Conservation (phyloP, 2,329 filamentous ascomycete genomes). For the Arachnomyces sp. region DNA sequence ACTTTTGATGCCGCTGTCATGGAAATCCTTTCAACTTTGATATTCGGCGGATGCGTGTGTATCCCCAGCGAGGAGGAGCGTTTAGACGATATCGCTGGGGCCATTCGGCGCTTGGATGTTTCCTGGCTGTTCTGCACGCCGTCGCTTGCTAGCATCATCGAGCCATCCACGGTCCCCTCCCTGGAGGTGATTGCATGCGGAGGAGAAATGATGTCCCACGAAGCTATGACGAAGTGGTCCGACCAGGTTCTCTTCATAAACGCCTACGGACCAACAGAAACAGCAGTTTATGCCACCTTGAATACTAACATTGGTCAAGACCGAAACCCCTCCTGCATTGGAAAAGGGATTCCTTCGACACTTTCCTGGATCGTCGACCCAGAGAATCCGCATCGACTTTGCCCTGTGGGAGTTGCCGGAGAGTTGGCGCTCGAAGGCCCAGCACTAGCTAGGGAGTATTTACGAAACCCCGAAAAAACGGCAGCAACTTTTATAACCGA, state of each 20-base stretch:
- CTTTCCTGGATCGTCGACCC: constrained; percentile 10
- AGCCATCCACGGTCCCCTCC: constrained; percentile 31
- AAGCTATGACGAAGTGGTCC: constrained; percentile 64
- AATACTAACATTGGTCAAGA: constrained; percentile 8
- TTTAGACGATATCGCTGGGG: constrained; percentile 41
- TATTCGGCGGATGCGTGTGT: constrained; percentile 41
- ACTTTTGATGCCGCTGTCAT: constrained; percentile 88
- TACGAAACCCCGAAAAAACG: constrained; percentile 9
- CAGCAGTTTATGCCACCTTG: constrained; percentile 5
- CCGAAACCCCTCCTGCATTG: constrained; percentile 9
- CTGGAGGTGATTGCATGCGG: constrained; percentile 38
- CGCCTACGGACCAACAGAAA: constrained; percentile 31
- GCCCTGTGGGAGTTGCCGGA: constrained; percentile 9
- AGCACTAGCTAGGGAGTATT: constrained; percentile 9
- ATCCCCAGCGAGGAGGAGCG: constrained; percentile 41
- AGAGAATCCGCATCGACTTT: constrained; percentile 8
- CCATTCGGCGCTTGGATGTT: constrained; percentile 43
- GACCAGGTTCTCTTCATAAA: constrained; percentile 31
- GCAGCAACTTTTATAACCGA: constrained; percentile 9
- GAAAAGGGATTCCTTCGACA: constrained; percentile 5
- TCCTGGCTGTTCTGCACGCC: constrained; percentile 42
- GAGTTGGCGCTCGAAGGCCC: constrained; percentile 11
- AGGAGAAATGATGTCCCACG: constrained; percentile 59
- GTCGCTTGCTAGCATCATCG: constrained; percentile 34
- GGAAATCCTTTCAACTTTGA: constrained; percentile 57